phyloP scores from a whole-genome alignment of 2,329 filamentous ascomycete species.

The Torrubiellomyces zombiae region DNA sequence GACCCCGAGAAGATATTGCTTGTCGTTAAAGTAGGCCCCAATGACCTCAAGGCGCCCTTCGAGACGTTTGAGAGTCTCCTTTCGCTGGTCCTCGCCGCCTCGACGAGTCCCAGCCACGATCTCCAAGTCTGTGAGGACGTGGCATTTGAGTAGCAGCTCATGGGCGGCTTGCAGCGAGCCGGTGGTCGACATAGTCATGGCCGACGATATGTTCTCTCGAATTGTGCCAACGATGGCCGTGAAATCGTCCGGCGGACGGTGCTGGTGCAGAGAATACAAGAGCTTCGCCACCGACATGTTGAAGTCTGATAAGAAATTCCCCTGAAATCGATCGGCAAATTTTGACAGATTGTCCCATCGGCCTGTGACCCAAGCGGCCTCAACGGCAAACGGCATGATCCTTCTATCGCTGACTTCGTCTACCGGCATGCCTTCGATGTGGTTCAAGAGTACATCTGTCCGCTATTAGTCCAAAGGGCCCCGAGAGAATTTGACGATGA shows the following conservation, averaged over 20 bases:
- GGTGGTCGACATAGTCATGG: constrained; percentile 61
- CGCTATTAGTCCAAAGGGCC: constrained; percentile 7
- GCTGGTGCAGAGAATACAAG: constrained; percentile 42
- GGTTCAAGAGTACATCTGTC: constrained; percentile 67
- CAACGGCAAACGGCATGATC: constrained; percentile 69
- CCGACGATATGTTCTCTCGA: constrained; percentile 52
- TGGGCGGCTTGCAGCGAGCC: constrained; percentile 72
- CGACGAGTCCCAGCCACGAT: constrained; percentile 41
- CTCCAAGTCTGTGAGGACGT: constrained; percentile 77
- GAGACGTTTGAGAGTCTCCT: constrained; percentile 24
- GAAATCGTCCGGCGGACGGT: constrained; percentile 34
- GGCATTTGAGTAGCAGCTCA: constrained; percentile 68
- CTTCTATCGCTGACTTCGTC: constrained; percentile 35
- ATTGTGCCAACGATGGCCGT: constrained; percentile 41
- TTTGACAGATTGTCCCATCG: constrained; percentile 62
- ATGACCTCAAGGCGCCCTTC: constrained; percentile 72
- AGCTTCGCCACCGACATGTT: constrained; percentile 57
- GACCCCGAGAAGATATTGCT: constrained; percentile 81
- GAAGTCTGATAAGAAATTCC: constrained; percentile 44
- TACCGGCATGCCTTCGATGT: constrained; percentile 59
- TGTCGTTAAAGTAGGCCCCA: constrained; percentile 79
- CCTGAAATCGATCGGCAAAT: constrained; percentile 41
- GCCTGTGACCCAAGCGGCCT: constrained; percentile 81
- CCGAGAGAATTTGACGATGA: background rate
- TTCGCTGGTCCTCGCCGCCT: constrained; percentile 22